Evolutionary conservation across 148 eudicot species (phyloP), one percentile per base, ranked within the genome.

Genomic region (Arctostaphylos glauca): DNA sequence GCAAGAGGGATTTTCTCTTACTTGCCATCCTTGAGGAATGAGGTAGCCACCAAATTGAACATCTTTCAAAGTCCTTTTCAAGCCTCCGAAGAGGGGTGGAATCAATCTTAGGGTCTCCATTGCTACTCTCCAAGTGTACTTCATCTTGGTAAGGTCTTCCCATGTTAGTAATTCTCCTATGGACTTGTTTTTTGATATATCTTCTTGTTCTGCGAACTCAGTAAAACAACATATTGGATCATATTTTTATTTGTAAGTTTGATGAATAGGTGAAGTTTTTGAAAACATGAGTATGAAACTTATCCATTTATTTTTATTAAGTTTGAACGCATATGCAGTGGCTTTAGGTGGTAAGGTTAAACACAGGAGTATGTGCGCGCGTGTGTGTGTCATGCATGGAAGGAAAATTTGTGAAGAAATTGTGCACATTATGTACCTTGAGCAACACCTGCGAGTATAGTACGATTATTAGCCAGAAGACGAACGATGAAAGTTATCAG

Each of bases 21-120:
- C 90, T 76, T 88, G 92, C 92, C 92, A 88, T 71, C 90, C 92
- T 88, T 86, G 80, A 43, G 92, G 92, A 70, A 90, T 86, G 54
- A 84, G 58, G 86, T 88, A 86, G 21, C 90, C 89, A 10, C 84
- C 84, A 25, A 80, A 90, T 80, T 90, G 88, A 0, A 88, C 68
- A 53, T 90, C 92, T 76, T 90, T 84, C 73, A 84, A 3, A 13
- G 88, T 70, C 76, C 74, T 83, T 46, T 90, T 81, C 50, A 88
- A 88, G 2, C 88, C 87, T 76, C 90, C 89, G 47, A 84, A 86
- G 46, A 88, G 12, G 4, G 92, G 90, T 79, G 92, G 89, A 25
- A 81, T 14, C 77, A 80, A 53, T 73, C 90, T 84, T 64, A 88
- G 78, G 8, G 84, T 85, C 86, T 90, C 92, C 88, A 81, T 52